These are phyloP conservation scores for Crucihimalaya himalaica DNA, from an alignment of 345 rosid species.

Conservation along the genomic window DNA sequence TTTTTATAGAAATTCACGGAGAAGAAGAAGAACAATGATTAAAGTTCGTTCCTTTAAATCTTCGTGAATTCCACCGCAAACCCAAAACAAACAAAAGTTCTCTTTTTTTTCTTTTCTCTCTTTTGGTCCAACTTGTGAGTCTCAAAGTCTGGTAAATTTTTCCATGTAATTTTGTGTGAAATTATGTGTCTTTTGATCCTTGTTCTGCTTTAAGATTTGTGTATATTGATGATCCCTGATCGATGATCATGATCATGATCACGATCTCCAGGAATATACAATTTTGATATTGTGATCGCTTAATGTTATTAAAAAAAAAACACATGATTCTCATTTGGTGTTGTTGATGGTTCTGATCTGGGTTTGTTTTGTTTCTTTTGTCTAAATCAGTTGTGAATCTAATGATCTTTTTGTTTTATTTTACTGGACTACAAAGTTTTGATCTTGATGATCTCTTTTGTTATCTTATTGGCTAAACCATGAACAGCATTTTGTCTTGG, in stretches of 20 bases:
- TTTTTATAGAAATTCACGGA: slow-evolving; percentile 31
- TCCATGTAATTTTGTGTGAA: not conserved
- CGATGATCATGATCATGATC: slow-evolving; percentile 23
- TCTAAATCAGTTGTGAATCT: slow-evolving; percentile 14
- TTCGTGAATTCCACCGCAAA: slow-evolving; percentile 22
- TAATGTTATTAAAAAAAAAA: not conserved
- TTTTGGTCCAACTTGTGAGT: slow-evolving; percentile 39
- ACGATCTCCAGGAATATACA: not conserved
- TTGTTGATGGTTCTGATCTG: slow-evolving; percentile 29
- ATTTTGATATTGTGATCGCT: slow-evolving; percentile 25
- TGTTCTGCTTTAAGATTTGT: slow-evolving; percentile 1
- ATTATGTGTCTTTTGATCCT: slow-evolving; percentile 9
- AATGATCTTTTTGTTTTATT: slow-evolving; percentile 7
- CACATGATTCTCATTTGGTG: slow-evolving; percentile 5
- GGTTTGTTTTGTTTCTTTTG: slow-evolving; percentile 13
- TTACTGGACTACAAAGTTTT: not conserved
- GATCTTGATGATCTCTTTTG: slow-evolving; percentile 31
- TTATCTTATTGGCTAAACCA: slow-evolving; percentile 28
- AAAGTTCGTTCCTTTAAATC: slow-evolving; percentile 31
- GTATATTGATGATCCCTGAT: slow-evolving; percentile 22
- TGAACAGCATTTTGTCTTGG: slow-evolving; percentile 20
- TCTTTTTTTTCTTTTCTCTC: not conserved
- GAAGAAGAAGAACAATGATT: slow-evolving; percentile 19
- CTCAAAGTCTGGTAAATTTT: slow-evolving; percentile 35
- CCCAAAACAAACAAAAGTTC: not conserved